Evolutionary conservation across 139 green algal species (phyloP).

Genomic region (Gonium pectorale): DNA sequence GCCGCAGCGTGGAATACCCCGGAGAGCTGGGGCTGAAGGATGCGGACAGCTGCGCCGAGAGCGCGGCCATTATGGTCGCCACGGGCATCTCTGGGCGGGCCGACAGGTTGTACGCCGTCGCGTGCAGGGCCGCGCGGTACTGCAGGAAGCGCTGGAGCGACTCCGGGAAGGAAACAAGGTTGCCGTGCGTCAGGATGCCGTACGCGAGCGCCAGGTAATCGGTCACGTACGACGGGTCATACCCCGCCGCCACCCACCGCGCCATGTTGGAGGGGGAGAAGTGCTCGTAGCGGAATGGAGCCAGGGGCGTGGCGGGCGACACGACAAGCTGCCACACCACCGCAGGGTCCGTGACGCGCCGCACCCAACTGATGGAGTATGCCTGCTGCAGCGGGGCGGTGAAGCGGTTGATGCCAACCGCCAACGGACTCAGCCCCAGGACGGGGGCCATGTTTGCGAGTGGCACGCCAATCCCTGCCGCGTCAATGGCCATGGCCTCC

Average conservation of each 20-base stretch:
- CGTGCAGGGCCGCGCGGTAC: constrained; percentile 20
- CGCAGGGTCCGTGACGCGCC: neutral
- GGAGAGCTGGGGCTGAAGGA: neutral
- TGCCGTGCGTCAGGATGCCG: constrained; percentile 1
- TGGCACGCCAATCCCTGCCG: neutral
- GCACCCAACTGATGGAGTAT: neutral
- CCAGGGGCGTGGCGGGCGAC: constrained; percentile 6
- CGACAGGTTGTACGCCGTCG: constrained; percentile 7
- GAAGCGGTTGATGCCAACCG: constrained; percentile 15
- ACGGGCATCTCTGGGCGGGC: neutral
- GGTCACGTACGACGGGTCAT: neutral
- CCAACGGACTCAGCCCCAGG: constrained; percentile 25
- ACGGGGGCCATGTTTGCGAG: constrained; percentile 16
- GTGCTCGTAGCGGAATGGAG: constrained; percentile 30
- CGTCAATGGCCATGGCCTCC: neutral
- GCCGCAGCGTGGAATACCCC: constrained; percentile 2
- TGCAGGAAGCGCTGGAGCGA: neutral
- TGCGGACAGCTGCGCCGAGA: neutral
- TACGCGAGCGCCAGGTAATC: constrained; percentile 16
- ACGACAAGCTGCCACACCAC: neutral
- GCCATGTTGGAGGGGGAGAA: neutral
- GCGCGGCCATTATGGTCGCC: neutral
- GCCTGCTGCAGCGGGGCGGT: neutral
- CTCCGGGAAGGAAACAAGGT: constrained; percentile 5
- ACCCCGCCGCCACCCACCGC: neutral